Conservation (phyloP, 805 yeast genomes). For the Wickerhamiella cacticola region DNA sequence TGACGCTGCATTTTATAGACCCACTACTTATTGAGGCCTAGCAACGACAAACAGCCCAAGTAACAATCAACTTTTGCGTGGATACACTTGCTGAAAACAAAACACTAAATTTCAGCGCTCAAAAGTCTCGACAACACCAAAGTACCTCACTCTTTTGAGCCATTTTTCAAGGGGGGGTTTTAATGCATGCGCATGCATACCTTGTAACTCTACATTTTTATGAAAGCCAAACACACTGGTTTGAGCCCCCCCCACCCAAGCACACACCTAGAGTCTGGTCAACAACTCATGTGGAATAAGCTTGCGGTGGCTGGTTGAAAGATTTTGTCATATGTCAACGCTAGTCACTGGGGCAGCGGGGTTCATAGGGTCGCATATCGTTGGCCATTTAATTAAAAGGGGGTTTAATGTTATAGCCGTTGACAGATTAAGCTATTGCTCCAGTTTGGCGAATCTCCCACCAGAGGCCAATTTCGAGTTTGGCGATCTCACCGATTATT, state of each 20-base stretch:
- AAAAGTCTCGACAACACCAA: too few species aligned
- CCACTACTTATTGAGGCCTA: background rate
- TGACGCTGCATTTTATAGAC: background rate
- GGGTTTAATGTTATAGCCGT: conserved; percentile 33
- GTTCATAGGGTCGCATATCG: conserved; percentile 41
- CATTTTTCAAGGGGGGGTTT: background rate
- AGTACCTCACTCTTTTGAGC: too few species aligned
- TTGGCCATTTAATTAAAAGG: conserved; percentile 30
- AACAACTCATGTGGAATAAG: too few species aligned
- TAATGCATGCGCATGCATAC: background rate
- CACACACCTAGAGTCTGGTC: background rate
- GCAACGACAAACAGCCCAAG: too few species aligned
- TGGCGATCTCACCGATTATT: conserved; percentile 31
- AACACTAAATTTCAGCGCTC: too few species aligned
- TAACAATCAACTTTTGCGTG: too few species aligned
- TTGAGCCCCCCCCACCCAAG: background rate
- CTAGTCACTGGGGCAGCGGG: conserved; percentile 50
- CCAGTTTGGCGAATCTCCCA: conserved; percentile 27
- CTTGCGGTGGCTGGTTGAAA: background rate
- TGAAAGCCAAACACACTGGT: background rate
- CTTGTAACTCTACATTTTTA: background rate
- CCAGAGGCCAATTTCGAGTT: conserved; percentile 24
- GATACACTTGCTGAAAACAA: too few species aligned
- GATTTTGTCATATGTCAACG: conserved; percentile 20
- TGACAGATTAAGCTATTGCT: conserved; percentile 39